Base-by-base conservation (phyloP, 2,329 filamentous ascomycete genomes). In the Nemania serpens region DNA sequence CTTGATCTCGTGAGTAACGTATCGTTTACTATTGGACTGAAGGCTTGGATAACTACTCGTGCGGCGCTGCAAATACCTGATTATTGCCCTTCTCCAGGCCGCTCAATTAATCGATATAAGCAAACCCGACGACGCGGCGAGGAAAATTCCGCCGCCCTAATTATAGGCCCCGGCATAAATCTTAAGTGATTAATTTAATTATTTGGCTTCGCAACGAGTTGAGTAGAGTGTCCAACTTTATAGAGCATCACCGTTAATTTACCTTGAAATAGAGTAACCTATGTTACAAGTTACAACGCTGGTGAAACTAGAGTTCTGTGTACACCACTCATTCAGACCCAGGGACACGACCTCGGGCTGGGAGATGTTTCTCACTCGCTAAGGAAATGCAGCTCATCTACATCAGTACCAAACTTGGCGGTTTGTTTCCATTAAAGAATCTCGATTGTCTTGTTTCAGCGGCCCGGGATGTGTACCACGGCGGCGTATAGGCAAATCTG, bases 361-460 rank as follows among this genome's bases (percentile, higher is more conserved):
- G 51, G 37, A 34, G n/a, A 39, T 59, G 13, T 49, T 50, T 39
- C 47, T 41, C 22, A n/a, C 20, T 42, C 50, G 20, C 29, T 43
- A 29, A 45, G 15, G 25, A 5, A 43, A 41, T 20, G 47, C 17
- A 43, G 11, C 20, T 29, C 17, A 39, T 51, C 45, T 55, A 55
- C 34, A 18, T 52, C 33, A 42, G 17, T 47, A 12, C 29, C 20
- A 22, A 51, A 20, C 22, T 42, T 18, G 33, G 22, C 49, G 34
- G 45, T 48, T 34, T 45, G 48, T 36, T 29, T 34, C 36, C 41
- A 50, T 18, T 48, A 37, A 15, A 56, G 39, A 41, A 43, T 41
- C 55, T 59, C 41, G 39, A 54, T 48, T 55, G 39, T 42, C 20
- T 49, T 54, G 58, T 61, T 59, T 59, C 55, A 57, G 56, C 42